Evolutionary conservation across 345 rosid genomes (phyloP).

Genomic region (Populus deltoides): DNA sequence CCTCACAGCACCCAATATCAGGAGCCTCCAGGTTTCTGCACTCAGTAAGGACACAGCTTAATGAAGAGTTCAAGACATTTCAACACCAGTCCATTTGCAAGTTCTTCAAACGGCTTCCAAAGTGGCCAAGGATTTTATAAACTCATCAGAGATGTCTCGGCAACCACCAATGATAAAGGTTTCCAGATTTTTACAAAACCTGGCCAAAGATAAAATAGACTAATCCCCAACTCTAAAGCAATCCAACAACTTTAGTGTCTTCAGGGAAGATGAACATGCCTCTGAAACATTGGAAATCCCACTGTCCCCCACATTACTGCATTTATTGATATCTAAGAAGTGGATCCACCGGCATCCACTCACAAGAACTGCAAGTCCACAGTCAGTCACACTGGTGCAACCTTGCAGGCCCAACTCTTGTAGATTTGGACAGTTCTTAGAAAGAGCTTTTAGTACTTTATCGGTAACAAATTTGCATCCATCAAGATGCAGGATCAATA

Average conservation of each 20-base stretch:
- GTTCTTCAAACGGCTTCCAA: constrained; percentile 57
- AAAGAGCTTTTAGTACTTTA: constrained; percentile 43
- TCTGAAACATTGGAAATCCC: constrained; percentile 65
- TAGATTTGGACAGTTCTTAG: constrained; percentile 55
- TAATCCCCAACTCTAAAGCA: constrained; percentile 73
- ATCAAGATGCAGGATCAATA: constrained; percentile 49
- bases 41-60: constrained; percentile 54
- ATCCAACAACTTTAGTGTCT: constrained; percentile 73
- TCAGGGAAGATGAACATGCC: constrained; percentile 63
- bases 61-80: constrained; percentile 65
- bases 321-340: constrained; percentile 70
- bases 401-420: constrained; percentile 74
- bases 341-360: constrained; percentile 59
- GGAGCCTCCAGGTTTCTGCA: constrained; percentile 83
- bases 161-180: constrained; percentile 83
- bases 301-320: constrained; percentile 67
- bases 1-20: constrained; percentile 86
- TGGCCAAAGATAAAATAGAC: constrained; percentile 58
- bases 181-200: constrained; percentile 64
- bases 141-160: constrained; percentile 58
- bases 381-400: constrained; percentile 62
- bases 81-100: constrained; percentile 95
- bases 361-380: constrained; percentile 65
- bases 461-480: constrained; percentile 72
- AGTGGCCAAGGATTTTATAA: constrained; percentile 56